Evolutionary conservation across 2,329 filamentous ascomycete genomes (phyloP).

Genomic region (Madurella fahalii): DNA sequence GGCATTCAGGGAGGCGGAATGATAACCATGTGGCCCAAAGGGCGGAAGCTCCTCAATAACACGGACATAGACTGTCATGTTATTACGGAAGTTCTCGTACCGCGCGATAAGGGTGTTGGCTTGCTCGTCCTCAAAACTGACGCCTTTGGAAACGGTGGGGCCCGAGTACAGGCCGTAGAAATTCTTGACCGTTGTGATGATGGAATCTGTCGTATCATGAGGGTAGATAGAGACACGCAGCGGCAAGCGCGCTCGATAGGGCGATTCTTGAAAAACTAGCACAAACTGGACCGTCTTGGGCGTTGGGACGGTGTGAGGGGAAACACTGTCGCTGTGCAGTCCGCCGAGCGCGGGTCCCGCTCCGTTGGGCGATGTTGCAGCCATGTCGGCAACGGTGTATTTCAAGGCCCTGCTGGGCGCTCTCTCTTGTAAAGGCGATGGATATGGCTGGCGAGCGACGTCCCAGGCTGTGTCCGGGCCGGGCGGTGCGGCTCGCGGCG

Average conservation of each 20-base stretch:
- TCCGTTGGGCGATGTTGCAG: slow-evolving; percentile 43
- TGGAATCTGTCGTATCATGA: slow-evolving; percentile 95
- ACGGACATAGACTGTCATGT: slow-evolving; percentile 91
- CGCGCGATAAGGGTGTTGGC: slow-evolving; percentile 90
- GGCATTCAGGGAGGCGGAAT: slow-evolving; percentile 48
- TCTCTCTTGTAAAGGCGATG: slow-evolving; percentile 9
- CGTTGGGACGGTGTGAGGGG: slow-evolving; percentile 43
- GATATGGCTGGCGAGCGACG: slow-evolving; percentile 17
- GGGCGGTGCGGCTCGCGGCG: slow-evolving; percentile 19
- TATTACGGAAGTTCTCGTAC: slow-evolving; percentile 91
- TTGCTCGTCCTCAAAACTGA: slow-evolving; percentile 90
- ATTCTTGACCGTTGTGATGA: slow-evolving; percentile 97
- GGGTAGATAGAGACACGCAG: slow-evolving; percentile 88
- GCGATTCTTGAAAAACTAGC: slow-evolving; percentile 64
- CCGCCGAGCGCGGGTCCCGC: slow-evolving; percentile 23
- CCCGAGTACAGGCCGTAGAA: slow-evolving; percentile 94
- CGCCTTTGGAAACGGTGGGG: slow-evolving; percentile 64
- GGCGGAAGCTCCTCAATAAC: slow-evolving; percentile 61
- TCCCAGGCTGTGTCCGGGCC: slow-evolving; percentile 29
- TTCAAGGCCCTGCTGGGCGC: slow-evolving; percentile 16
- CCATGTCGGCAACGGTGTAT: slow-evolving; percentile 36
- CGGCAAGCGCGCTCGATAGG: slow-evolving; percentile 71
- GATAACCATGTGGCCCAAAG: slow-evolving; percentile 51
- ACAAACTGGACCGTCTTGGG: slow-evolving; percentile 78
- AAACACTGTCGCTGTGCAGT: slow-evolving; percentile 38